These are phyloP conservation scores for Asterochloris erici DNA, from an alignment of 139 green algal species.

Conservation along the genomic window DNA sequence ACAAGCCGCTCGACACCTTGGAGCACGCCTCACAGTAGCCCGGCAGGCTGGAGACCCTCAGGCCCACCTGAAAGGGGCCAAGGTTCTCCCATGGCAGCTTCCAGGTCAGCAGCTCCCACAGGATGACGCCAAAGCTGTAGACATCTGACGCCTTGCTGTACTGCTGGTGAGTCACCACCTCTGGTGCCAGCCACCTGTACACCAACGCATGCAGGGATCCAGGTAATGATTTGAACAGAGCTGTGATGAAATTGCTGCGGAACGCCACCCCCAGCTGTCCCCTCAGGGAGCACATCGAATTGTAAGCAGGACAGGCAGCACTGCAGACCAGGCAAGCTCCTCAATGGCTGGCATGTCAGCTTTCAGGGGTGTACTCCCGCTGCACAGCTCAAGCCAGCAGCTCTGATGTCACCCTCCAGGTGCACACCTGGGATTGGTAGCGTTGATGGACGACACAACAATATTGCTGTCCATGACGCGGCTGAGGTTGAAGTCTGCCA, in stretches of 20 bases:
- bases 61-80: conserved; percentile 27
- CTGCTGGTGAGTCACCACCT: conserved; percentile 37
- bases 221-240: not conserved
- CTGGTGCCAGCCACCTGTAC: conserved; percentile 45
- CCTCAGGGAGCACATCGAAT: too few relatives aligned
- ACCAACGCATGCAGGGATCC: too few relatives aligned
- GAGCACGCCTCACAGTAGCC: not conserved
- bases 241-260: not conserved
- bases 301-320: too few relatives aligned
- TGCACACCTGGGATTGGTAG: conserved; percentile 32
- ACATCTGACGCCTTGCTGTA: conserved; percentile 43
- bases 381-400: too few relatives aligned
- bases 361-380: too few relatives aligned
- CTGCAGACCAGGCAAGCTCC: too few relatives aligned
- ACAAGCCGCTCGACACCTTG: too few relatives aligned
- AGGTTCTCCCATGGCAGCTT: conserved; percentile 39
- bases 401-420: too few relatives aligned
- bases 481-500: conserved; percentile 55
- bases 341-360: too few relatives aligned
- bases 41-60: not conserved
- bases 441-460: conserved; percentile 28
- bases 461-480: conserved; percentile 21
- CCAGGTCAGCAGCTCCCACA: conserved; percentile 49
- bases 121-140: conserved; percentile 39
- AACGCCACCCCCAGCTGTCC: not conserved